Conservation (phyloP, 2,329 filamentous ascomycete genomes). For the Xylariaceae sp. region DNA sequence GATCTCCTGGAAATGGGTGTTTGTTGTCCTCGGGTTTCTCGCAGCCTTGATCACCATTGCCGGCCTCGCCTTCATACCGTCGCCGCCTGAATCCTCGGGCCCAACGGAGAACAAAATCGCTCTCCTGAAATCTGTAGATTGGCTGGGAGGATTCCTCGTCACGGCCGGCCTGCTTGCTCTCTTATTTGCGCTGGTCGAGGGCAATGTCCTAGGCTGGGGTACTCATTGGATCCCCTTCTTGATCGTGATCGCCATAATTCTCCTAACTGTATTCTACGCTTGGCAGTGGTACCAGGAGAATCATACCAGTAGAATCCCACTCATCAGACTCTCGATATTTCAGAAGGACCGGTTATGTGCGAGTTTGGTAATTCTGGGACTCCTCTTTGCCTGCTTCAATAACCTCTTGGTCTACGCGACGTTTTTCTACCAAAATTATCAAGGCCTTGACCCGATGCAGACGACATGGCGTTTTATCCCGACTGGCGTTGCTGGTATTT, state of each 20-base stretch:
- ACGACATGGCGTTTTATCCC: slow-evolving; percentile 65
- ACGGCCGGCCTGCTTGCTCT: slow-evolving; percentile 57
- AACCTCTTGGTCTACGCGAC: slow-evolving; percentile 63
- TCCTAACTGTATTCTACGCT: slow-evolving; percentile 51
- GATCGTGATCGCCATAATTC: slow-evolving; percentile 51
- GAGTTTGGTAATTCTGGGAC: slow-evolving; percentile 58
- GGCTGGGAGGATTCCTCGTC: slow-evolving; percentile 59
- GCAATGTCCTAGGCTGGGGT: slow-evolving; percentile 63
- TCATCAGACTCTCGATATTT: slow-evolving; percentile 65
- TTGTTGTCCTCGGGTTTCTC: slow-evolving; percentile 58
- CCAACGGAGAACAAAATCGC: slow-evolving; percentile 23
- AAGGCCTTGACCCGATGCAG: slow-evolving; percentile 55
- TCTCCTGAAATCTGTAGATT: slow-evolving; percentile 52
- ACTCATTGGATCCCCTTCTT: slow-evolving; percentile 56
- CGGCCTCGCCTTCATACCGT: slow-evolving; percentile 55
- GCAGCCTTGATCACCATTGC: slow-evolving; percentile 51
- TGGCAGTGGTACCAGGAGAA: slow-evolving; percentile 59
- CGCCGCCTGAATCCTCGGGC: slow-evolving; percentile 35
- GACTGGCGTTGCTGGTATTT: slow-evolving; percentile 53
- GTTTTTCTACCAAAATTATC: slow-evolving; percentile 65
- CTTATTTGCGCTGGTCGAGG: slow-evolving; percentile 62
- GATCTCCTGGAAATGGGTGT: slow-evolving; percentile 61
- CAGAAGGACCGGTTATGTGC: slow-evolving; percentile 53
- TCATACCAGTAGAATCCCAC: slow-evolving; percentile 43
- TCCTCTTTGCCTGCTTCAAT: slow-evolving; percentile 65